phyloP scores from a whole-genome alignment of 495 filamentous ascomycete genomes.

The Alectoria sarmentosa region DNA sequence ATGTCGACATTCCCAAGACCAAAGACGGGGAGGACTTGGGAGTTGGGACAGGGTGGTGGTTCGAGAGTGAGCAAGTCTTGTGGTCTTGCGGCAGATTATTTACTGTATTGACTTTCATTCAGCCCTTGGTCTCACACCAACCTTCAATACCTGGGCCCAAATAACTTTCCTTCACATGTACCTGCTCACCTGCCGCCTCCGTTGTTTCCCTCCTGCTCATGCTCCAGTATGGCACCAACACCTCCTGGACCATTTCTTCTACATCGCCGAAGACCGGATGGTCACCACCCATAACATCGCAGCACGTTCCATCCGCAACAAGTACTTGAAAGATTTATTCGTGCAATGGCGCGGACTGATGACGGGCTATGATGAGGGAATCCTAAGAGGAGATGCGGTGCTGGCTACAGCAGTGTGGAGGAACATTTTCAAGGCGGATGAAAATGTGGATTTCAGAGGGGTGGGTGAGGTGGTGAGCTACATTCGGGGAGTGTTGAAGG shows the following conservation, averaged over 20 bases:
- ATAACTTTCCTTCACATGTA: slow-evolving; percentile 96
- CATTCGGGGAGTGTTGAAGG: slow-evolving; percentile 59
- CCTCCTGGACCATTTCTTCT: slow-evolving; percentile 87
- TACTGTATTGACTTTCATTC: background rate
- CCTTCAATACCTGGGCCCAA: slow-evolving; percentile 92
- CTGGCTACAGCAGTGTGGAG: slow-evolving; percentile 87
- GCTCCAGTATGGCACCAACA: slow-evolving; percentile 63
- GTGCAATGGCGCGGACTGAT: slow-evolving; percentile 83
- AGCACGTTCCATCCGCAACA: slow-evolving; percentile 60
- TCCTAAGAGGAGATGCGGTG: slow-evolving; percentile 76
- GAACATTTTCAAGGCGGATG: slow-evolving; percentile 69
- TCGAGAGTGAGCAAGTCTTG: slow-evolving; percentile 51
- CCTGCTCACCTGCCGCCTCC: slow-evolving; percentile 78
- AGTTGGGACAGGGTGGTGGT: slow-evolving; percentile 72
- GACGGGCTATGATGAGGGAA: slow-evolving; percentile 79
- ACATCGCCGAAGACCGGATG: slow-evolving; percentile 85
- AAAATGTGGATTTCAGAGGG: slow-evolving; percentile 61
- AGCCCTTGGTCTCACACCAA: slow-evolving; percentile 63
- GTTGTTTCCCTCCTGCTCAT: slow-evolving; percentile 57
- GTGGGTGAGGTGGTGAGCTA: slow-evolving; percentile 72
- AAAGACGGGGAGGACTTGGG: slow-evolving; percentile 73
- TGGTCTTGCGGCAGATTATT: background rate
- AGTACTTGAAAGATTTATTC: slow-evolving; percentile 87
- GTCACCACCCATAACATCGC: slow-evolving; percentile 59
- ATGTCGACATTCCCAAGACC: slow-evolving; percentile 52